phyloP scores from a whole-genome alignment of 306 rosid species.

The Macrotyloma uniflorum region DNA sequence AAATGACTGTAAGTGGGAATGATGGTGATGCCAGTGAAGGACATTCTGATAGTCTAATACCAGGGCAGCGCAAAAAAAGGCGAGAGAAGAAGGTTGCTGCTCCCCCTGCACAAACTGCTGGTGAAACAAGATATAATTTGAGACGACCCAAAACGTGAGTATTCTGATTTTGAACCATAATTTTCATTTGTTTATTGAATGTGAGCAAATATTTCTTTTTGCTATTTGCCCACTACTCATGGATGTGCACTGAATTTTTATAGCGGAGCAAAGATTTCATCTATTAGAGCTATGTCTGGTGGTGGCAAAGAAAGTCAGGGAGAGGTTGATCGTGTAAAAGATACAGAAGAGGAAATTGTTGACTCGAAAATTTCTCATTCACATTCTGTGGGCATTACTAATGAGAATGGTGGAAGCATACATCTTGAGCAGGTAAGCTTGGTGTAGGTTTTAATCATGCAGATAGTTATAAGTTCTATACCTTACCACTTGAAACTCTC shows the following conservation, averaged over 20 bases:
- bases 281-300: slow-evolving; percentile 49
- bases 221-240: slow-evolving; percentile 21
- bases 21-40: slow-evolving; percentile 71
- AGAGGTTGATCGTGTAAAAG: slow-evolving; percentile 51
- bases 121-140: slow-evolving; percentile 76
- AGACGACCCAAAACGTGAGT: slow-evolving; percentile 74
- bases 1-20: slow-evolving; percentile 54
- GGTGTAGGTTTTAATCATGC: slow-evolving; percentile 12
- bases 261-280: slow-evolving; percentile 61
- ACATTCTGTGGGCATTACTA: slow-evolving; percentile 61
- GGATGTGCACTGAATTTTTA: slow-evolving; percentile 31
- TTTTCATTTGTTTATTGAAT: neutral
- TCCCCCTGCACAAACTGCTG: slow-evolving; percentile 57
- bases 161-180: neutral
- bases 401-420: slow-evolving; percentile 69
- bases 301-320: slow-evolving; percentile 58
- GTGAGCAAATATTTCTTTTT: neutral
- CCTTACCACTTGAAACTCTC: neutral
- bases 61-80: slow-evolving; percentile 64
- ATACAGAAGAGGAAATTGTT: slow-evolving; percentile 39
- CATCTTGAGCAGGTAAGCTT: slow-evolving; percentile 63
- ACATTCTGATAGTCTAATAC: slow-evolving; percentile 61
- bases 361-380: slow-evolving; percentile 58
- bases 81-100: slow-evolving; percentile 58
- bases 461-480: neutral